Conservation (phyloP, 176 grass and related monocot genomes). For the Avena sativa region DNA sequence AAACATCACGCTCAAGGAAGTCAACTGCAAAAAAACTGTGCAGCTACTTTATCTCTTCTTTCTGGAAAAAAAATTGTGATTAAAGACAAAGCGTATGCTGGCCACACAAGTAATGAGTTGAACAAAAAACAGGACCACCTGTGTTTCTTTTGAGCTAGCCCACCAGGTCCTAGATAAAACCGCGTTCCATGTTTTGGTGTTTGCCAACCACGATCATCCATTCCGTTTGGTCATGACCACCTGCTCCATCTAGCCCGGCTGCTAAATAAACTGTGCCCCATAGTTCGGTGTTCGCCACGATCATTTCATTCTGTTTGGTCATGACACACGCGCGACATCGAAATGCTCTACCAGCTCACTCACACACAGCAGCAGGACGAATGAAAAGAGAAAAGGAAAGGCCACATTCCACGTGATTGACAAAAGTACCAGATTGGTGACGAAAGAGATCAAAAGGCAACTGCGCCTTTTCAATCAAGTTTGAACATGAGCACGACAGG, state of each 20-base stretch:
- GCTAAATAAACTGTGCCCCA: not conserved
- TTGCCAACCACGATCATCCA: no score
- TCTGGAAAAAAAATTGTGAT: conserved; percentile 13
- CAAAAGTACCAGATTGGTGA: conserved; percentile 42
- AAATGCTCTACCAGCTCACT: conserved; percentile 45
- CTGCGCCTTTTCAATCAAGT: conserved; percentile 10
- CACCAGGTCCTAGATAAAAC: no score
- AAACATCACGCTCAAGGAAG: not conserved
- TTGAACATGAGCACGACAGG: conserved; percentile 30
- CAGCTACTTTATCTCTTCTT: not conserved
- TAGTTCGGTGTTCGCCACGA: not conserved
- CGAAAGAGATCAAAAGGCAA: conserved; percentile 7
- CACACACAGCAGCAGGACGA: not conserved
- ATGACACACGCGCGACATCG: conserved; percentile 33
- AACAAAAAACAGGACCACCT: conserved; percentile 8
- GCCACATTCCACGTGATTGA: conserved; percentile 42
- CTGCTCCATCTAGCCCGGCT: not conserved
- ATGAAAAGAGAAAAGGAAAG: not conserved
- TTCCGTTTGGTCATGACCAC: no score
- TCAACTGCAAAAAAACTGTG: not conserved
- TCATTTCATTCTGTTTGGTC: conserved; percentile 8
- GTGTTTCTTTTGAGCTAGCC: not conserved
- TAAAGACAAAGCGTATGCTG: not conserved
- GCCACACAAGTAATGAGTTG: not conserved
- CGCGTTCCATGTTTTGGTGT: no score